Evolutionary conservation across 257 asterid species (phyloP), one percentile per base, ranked within the genome.

Genomic region (Petrea volubilis): DNA sequence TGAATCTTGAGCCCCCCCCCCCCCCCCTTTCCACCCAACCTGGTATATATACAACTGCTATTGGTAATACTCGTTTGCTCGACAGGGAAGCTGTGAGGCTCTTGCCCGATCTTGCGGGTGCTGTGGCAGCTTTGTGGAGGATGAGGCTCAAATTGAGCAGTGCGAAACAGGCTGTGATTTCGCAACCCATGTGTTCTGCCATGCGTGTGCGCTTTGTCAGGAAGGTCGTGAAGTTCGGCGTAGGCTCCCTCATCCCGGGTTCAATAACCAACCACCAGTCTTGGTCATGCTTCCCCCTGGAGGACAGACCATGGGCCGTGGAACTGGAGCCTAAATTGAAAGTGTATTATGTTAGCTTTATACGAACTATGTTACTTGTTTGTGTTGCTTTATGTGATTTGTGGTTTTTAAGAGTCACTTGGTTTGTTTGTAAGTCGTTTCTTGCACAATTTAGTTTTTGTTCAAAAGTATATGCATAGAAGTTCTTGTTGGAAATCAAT

Each of bases 221-320:
- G 99, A 95, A 81, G 98, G 93, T 38, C 98, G 99, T 61, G 97
- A 92, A 74, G 81, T 95, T 70, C 99, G 99, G 15, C 99, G 97
- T 11, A 88, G 97, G 87, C 81, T 95, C 75, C 89, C 90, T 65
- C 99, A 90, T 79, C 96, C 99, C 0, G 97, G 90, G 10, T 78
- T 82, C 76, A 83, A 75, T n/a, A 63, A 93, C 31, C 96, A 76
- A 14, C 93, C 88, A 14, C 93, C 88, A 25, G 73, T 88, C 69
- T 7, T 85, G 56, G 78, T 84, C 79, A 90, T 92, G 98, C 79
- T 83, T 46, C 96, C 99, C 0, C 99, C 99, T 0, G 75, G 74
- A 6, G 97, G 84, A 49, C 99, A 94, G 79, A 64, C 85, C 59
- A 95, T 95, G 99, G 95, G 90, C 14, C 93, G 86, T 23, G 62